These are phyloP conservation scores for Tylopilus sp. DNA, from an alignment of 1,284 basidiomycete species.

Conservation along the genomic window DNA sequence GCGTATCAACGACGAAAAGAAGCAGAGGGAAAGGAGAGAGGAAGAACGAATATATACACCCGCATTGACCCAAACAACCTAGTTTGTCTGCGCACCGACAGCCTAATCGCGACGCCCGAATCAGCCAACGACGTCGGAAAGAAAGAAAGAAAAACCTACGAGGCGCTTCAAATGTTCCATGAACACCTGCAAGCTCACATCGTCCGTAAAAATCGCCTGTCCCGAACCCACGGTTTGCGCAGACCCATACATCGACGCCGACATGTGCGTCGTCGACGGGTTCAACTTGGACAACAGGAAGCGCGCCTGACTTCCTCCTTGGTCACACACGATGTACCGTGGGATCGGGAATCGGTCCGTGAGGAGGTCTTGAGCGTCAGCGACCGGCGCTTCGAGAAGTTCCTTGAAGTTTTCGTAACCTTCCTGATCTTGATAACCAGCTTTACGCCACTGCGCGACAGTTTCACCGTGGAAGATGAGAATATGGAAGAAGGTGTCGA, in stretches of 20 bases:
- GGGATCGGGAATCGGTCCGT: conserved; percentile 96
- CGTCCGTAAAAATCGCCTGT: conserved; percentile 97
- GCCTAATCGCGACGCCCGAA: conserved; percentile 38
- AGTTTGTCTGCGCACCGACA: conserved; percentile 70
- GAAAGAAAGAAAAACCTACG: conserved; percentile 43
- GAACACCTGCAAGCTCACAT: conserved; percentile 95
- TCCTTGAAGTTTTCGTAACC: conserved; percentile 99
- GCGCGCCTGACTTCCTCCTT: conserved; percentile 95
- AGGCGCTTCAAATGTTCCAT: conserved; percentile 93
- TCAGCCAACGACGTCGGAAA: conserved; percentile 1
- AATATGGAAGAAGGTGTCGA: conserved; percentile 99
- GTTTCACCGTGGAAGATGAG: conserved; percentile 99
- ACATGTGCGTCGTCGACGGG: conserved; percentile 97
- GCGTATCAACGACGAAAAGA: conserved; percentile 13
- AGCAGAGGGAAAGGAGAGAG: not conserved
- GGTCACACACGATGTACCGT: conserved; percentile 97
- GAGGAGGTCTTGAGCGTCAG: conserved; percentile 88
- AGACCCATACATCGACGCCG: conserved; percentile 81
- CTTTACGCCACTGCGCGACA: conserved; percentile 96
- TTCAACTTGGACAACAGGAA: conserved; percentile 97
- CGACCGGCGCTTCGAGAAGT: conserved; percentile 80
- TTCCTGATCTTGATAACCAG: conserved; percentile 99
- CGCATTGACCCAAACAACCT: conserved; percentile 6
- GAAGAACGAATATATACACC: not conserved
- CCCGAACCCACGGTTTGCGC: conserved; percentile 63